Evolutionary conservation across 345 rosid species (phyloP), one percentile per base, ranked within the genome.

Genomic region (Hibiscus mutabilis): DNA sequence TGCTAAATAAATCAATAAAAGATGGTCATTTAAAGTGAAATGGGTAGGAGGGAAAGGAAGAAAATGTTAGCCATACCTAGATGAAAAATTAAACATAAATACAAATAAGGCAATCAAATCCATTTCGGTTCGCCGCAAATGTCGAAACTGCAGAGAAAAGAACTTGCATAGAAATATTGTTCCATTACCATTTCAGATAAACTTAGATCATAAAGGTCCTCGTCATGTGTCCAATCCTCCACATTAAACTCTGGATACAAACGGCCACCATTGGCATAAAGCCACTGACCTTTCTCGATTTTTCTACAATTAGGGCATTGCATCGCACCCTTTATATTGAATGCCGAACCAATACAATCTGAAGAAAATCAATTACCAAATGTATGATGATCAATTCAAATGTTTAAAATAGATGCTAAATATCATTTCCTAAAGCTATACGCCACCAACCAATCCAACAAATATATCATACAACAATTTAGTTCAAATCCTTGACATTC

Each of bases 291-390:
- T 82, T 95, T 95, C 74, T 95, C 99, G 78, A 92, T 83, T 86
- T 92, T 92, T 46, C 97, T 88, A 75, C 99, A 95, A 77, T 90
- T 95, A 2, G 99, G 99, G 84, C 99, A 95, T 68, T 95, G 97
- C 99, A 95, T 95, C 22, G 88, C 86, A 2, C 99, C 99, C 83
- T 95, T 95, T 64, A 82, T 79, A 80, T 95, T 95, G 84, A 95
- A 95, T 13, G 99, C 99, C 53, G 99, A 95, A 58, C 99, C 99
- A 72, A 95, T 95, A 79, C 99, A 95, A 76, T 95, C 99, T 95
- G 86, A 60, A 66, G 22, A 61, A 37, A 64, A 68, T 63, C 71
- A 44, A 77, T 68, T 19, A 74, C 16, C 65, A 66, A 69, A 79
- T 18, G 44, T 37, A 73, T 47, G n/a, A 58, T 2, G 56, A 60